Conservation (phyloP, 768 basidiomycete species). For the Lactifluus echinatus region DNA sequence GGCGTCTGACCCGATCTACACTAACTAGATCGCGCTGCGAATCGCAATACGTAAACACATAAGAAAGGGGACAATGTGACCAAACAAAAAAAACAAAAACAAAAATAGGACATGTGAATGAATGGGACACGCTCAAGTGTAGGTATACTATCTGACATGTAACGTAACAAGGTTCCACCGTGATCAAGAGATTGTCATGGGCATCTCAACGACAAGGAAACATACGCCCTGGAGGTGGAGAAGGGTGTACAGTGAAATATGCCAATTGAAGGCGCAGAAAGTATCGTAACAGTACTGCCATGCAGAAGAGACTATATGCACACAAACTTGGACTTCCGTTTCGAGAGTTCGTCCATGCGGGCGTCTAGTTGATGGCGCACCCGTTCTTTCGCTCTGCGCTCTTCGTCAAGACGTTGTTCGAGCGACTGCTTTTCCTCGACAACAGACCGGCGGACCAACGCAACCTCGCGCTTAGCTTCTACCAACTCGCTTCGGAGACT, state of each 20-base stretch:
- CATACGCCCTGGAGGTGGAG: not conserved
- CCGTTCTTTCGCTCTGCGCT: slow-evolving; percentile 82
- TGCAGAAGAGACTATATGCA: slow-evolving; percentile 50
- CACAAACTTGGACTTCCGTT: slow-evolving; percentile 87
- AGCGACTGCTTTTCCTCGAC: slow-evolving; percentile 85
- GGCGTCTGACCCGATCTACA: not conserved
- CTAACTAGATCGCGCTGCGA: slow-evolving; percentile 3
- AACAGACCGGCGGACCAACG: slow-evolving; percentile 65
- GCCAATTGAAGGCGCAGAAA: slow-evolving; percentile 3
- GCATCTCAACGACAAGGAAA: not conserved
- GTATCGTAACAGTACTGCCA: slow-evolving; percentile 2
- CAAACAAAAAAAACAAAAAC: not conserved
- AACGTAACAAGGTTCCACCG: slow-evolving; percentile 8
- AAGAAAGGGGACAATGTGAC: slow-evolving; percentile 1
- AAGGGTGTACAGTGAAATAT: not conserved
- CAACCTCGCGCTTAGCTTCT: slow-evolving; percentile 74
- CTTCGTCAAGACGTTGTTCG: slow-evolving; percentile 77
- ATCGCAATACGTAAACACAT: slow-evolving; percentile 12
- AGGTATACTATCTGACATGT: slow-evolving; percentile 18
- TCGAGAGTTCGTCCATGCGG: slow-evolving; percentile 76
- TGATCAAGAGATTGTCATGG: not conserved
- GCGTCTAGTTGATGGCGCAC: slow-evolving; percentile 79
- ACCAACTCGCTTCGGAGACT: slow-evolving; percentile 62
- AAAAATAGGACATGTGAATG: not conserved
- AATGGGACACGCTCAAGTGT: slow-evolving; percentile 11